Conservation (phyloP, 306 rosid genomes). For the Inga oerstediana region DNA sequence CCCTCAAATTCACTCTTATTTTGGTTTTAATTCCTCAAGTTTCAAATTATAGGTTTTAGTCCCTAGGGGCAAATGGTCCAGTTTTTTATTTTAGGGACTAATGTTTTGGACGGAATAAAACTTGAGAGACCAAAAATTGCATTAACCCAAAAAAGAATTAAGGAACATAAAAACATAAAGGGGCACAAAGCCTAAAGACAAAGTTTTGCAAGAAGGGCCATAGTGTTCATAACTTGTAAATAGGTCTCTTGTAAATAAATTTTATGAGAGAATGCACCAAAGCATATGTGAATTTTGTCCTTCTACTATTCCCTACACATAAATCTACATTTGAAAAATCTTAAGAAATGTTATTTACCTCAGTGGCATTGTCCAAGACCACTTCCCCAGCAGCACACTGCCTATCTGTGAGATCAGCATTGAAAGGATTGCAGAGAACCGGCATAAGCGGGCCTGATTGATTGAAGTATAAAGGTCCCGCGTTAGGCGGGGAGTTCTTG, state of each 20-base stretch:
- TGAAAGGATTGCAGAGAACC: slow-evolving; percentile 70
- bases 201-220: not conserved
- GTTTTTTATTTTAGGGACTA: too few relatives aligned
- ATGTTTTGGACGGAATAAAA: too few relatives aligned
- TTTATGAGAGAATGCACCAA: not conserved
- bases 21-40: too few relatives aligned
- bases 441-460: slow-evolving; percentile 87
- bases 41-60: too few relatives aligned
- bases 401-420: slow-evolving; percentile 46
- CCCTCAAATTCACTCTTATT: too few relatives aligned
- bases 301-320: not conserved
- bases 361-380: slow-evolving; percentile 46
- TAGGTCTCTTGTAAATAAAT: not conserved
- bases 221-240: not conserved
- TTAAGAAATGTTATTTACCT: slow-evolving; percentile 47
- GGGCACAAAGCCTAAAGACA: not conserved
- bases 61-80: too few relatives aligned
- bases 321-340: slow-evolving; percentile 18
- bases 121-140: too few relatives aligned
- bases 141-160: too few relatives aligned
- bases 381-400: slow-evolving; percentile 58
- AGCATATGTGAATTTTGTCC: not conserved
- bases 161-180: not conserved
- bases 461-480: slow-evolving; percentile 57
- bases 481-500: slow-evolving; percentile 41